Evolutionary conservation across 176 grass and related monocot genomes (phyloP), one percentile per base, ranked within the genome.

Genomic region (Juncus inflexus): DNA sequence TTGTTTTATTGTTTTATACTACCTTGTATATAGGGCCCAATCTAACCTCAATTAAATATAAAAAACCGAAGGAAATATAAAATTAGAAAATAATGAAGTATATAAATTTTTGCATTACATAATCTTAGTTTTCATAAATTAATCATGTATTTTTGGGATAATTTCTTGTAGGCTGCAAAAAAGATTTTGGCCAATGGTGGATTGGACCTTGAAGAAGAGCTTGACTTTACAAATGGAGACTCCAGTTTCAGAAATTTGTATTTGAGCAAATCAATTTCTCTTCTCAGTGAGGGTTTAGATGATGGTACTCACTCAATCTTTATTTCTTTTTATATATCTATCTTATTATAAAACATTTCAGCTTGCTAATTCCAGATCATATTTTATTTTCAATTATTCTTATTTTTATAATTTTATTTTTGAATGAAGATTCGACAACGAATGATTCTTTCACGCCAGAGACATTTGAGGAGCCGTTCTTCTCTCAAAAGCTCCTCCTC

Each of bases 381-480:
- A 55, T 10, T n/a, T 53, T 4, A 38, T 19, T 13, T 65, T 55
- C 65, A 38, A 15, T 37, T 10, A 5, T 53, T 38, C 50, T 69
- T 15, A 55, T 55, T 5, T 62, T 69, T 69, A 35, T 5, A 38
- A 66, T 75, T 8, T 81, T 60, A 12, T 35, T 61, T 6, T 11
- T 67, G 16, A 40, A 58, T 77, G 28, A 80, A 90, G 91, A 83
- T 76, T 40, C 12, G 7, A 28, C 60, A 2, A 61, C 59, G 55
- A 66, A 65, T 42, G 76, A 80, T 79, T 88, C 70, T 37, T 60
- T 85, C 78, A 16, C 55, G 68, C 72, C 78, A 37, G 79, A 85
- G 74, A 84, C 60, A 2, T 43, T 91, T 42, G 74, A 96, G 82
- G 91, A 91, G 58, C 91, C 91, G 66, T 96, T 96, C 72, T 86